phyloP scores from a whole-genome alignment of 2,329 filamentous ascomycete genomes.

The Pezicula carpinea region DNA sequence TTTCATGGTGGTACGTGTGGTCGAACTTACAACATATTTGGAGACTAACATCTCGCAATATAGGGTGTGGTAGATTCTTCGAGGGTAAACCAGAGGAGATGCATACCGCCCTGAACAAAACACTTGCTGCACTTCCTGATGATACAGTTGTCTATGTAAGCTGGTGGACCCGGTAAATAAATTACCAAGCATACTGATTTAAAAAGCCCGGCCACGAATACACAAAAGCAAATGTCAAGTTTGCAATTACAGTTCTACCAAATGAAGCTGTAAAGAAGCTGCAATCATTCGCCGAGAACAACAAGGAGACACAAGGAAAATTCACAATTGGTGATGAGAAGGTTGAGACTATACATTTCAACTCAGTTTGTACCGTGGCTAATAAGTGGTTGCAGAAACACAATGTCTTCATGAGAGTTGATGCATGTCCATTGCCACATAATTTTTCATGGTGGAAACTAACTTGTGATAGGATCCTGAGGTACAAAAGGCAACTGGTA shows the following conservation, averaged over 20 bases:
- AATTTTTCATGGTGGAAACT: constrained; percentile 1
- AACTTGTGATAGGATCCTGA: constrained; percentile 59
- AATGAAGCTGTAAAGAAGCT: constrained; percentile 74
- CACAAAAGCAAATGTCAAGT: constrained; percentile 94
- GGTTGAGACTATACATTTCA: constrained; percentile 43
- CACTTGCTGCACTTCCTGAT: constrained; percentile 73
- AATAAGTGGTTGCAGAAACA: constrained; percentile 56
- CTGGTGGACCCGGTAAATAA: constrained; percentile 10
- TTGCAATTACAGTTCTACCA: constrained; percentile 71
- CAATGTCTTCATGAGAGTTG: constrained; percentile 93
- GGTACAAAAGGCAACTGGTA: constrained; percentile 78
- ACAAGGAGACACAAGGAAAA: constrained; percentile 86
- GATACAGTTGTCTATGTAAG: constrained; percentile 87
- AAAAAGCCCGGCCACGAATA: constrained; percentile 88
- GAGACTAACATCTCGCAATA: background rate
- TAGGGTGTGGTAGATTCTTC: constrained; percentile 93
- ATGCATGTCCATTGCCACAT: constrained; percentile 45
- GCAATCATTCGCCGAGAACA: constrained; percentile 68
- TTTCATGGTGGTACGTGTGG: constrained; percentile 74
- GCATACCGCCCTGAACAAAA: constrained; percentile 87
- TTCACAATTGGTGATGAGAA: constrained; percentile 98
- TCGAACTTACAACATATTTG: background rate
- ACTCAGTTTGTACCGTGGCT: constrained; percentile 2
- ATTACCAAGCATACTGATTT: constrained; percentile 7
- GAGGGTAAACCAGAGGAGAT: constrained; percentile 88